Base-by-base conservation (phyloP, 805 yeast genomes). In the Candida ovalis region DNA sequence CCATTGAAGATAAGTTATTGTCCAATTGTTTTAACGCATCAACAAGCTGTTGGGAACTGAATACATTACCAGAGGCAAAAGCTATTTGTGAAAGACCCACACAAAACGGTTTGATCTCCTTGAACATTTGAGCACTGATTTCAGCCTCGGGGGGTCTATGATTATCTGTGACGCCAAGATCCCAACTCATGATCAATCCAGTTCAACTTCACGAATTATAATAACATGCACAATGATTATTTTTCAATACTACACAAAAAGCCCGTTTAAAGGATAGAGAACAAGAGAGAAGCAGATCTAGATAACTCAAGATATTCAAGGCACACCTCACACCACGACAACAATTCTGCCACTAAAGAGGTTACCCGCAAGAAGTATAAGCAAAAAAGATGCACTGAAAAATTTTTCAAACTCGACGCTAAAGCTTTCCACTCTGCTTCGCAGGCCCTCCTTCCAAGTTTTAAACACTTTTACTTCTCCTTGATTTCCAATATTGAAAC, bases 31-130 rank as follows among this genome's bases (percentile, higher is more conserved):
- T 61, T 24, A 78, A 52, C 1, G 74, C 63, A 4, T 62, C 53
- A 0, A 67, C 47, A 1, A 74, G 52, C 10, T 58, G 52, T 3
- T 46, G 38, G 2, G 76, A 65, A 12, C 60, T 58, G n/a, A 66
- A 65, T 1, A 57, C 41, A 6, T 62, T 68, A 1, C 54, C 58
- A 6, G 77, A 74, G 5, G 75, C 63, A 45, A 78, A 69, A 0
- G 79, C 68, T 4, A 70, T 45, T 42, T 70, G 68, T 0, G 82
- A 77, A 6, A 78, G 56, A 2, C 53, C 62, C 10, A 77, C 70
- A 63, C 83, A 78, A 28, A 56, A 50, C 0, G 75, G 76, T 44
- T 70, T 69, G 38, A 78, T 46, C 27, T 54, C 55, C 10, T 47
- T 47, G 42, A 61, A 61, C 4, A 63, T 44, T 15, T 32, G 38